Conservation (phyloP, 352 stramenopile genomes). For the Pythium insidiosum region DNA sequence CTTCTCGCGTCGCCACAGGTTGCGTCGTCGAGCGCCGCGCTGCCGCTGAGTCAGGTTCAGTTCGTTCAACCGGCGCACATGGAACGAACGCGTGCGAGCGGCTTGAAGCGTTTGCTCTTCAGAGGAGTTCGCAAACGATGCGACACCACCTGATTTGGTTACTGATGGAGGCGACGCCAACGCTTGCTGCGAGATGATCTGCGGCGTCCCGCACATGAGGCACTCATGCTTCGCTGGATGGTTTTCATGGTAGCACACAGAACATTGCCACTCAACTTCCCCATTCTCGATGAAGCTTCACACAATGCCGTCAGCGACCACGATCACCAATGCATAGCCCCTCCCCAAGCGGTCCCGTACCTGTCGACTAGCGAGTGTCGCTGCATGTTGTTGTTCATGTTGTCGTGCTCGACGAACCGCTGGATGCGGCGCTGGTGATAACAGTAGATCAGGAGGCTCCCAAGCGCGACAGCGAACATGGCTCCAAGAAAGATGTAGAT, state of each 20-base stretch:
- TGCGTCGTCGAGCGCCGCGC: constrained; percentile 53
- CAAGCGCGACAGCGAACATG: constrained; percentile 31
- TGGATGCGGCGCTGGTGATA: constrained; percentile 51
- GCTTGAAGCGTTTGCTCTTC: constrained; percentile 30
- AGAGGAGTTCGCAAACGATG: constrained; percentile 20
- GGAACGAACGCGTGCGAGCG: constrained; percentile 64
- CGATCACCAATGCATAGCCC: too few relatives aligned
- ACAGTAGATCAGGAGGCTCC: constrained; percentile 50
- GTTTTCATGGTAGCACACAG: constrained; percentile 79
- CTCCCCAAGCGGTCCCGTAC: too few relatives aligned
- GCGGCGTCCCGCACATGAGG: constrained; percentile 73
- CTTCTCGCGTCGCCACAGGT: constrained; percentile 75
- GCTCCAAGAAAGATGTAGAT: constrained; percentile 69
- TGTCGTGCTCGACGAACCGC: constrained; percentile 56
- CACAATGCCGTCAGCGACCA: too few relatives aligned
- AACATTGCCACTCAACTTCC: constrained; percentile 77
- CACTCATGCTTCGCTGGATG: constrained; percentile 76
- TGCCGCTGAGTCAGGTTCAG: constrained; percentile 79
- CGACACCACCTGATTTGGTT: constrained; percentile 12
- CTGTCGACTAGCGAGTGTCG: constrained; percentile 74
- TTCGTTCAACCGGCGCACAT: constrained; percentile 70
- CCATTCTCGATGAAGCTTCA: constrained; percentile 63
- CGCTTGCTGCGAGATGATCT: constrained; percentile 69
- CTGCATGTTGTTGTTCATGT: constrained; percentile 85
- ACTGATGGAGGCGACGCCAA: constrained; percentile 19